phyloP scores from a whole-genome alignment of 495 filamentous ascomycete species.

The Pyronema omphalodes region DNA sequence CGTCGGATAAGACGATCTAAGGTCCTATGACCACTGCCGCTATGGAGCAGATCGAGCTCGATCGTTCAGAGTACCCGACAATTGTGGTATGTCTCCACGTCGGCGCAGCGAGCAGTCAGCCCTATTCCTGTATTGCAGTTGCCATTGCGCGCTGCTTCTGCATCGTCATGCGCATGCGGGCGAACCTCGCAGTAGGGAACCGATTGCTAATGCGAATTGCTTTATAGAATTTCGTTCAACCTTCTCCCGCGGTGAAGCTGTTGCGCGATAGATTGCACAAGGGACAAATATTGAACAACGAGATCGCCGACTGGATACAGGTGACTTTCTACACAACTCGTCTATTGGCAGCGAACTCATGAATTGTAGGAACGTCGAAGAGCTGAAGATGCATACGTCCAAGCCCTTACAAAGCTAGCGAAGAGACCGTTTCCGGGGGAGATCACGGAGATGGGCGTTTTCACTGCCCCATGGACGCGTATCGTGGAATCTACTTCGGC shows the following conservation, averaged over 20 bases:
- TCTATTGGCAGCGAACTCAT: background rate
- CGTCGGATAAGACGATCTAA: background rate
- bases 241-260: constrained; percentile 63
- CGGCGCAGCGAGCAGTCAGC: constrained; percentile 5
- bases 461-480: constrained; percentile 80
- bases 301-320: constrained; percentile 95
- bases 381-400: constrained; percentile 79
- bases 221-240: constrained; percentile 58
- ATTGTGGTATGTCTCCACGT: constrained; percentile 56
- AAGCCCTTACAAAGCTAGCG: constrained; percentile 63
- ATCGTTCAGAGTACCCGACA: constrained; percentile 83
- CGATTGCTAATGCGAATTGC: constrained; percentile 14
- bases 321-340: constrained; percentile 28
- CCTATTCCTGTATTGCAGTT: constrained; percentile 4
- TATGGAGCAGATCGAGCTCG: constrained; percentile 45
- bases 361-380: constrained; percentile 64
- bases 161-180: background rate
- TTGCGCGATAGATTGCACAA: constrained; percentile 76
- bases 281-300: constrained; percentile 68
- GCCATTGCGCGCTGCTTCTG: constrained; percentile 4
- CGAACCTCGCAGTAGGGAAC: background rate
- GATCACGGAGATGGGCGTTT: constrained; percentile 66
- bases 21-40: background rate
- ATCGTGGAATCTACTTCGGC: constrained; percentile 64
- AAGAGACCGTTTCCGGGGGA: constrained; percentile 49